These are phyloP conservation scores for Solanum hybrid DNA, from an alignment of 305 asterid genomes.

Conservation along the genomic window DNA sequence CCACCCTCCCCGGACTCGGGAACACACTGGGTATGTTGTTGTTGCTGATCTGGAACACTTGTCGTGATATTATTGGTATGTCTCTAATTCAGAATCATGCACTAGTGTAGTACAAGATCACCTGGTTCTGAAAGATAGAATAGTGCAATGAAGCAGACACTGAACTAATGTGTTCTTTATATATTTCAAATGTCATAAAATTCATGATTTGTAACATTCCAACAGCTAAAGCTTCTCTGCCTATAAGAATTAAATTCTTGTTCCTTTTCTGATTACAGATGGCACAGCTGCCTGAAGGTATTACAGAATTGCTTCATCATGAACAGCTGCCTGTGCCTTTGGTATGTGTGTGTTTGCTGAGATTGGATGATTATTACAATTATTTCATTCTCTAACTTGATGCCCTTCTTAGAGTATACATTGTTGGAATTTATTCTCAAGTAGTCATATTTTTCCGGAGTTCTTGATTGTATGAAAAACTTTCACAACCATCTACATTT, in stretches of 20 bases:
- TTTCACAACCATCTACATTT: background rate
- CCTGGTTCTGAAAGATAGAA: background rate
- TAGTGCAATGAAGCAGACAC: background rate
- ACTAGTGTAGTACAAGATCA: background rate
- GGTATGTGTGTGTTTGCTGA: slow-evolving; percentile 33
- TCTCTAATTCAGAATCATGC: background rate
- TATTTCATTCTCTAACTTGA: background rate
- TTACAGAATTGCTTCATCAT: slow-evolving; percentile 74
- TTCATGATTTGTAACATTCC: background rate
- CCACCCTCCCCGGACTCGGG: background rate
- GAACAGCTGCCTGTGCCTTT: slow-evolving; percentile 63
- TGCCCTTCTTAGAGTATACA: background rate
- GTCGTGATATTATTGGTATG: background rate
- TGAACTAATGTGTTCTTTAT: background rate
- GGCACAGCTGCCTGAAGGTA: slow-evolving; percentile 95
- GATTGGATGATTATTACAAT: background rate
- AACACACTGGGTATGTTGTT: background rate
- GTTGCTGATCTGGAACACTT: background rate
- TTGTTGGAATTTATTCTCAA: background rate
- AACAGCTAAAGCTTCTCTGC: background rate
- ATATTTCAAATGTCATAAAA: background rate
- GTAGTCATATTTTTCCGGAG: background rate
- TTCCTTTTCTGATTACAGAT: slow-evolving; percentile 40
- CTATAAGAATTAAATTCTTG: background rate
- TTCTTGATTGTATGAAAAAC: background rate